These are phyloP conservation scores for Aspergillus steynii DNA, from an alignment of 495 filamentous ascomycete genomes.

Conservation along the genomic window DNA sequence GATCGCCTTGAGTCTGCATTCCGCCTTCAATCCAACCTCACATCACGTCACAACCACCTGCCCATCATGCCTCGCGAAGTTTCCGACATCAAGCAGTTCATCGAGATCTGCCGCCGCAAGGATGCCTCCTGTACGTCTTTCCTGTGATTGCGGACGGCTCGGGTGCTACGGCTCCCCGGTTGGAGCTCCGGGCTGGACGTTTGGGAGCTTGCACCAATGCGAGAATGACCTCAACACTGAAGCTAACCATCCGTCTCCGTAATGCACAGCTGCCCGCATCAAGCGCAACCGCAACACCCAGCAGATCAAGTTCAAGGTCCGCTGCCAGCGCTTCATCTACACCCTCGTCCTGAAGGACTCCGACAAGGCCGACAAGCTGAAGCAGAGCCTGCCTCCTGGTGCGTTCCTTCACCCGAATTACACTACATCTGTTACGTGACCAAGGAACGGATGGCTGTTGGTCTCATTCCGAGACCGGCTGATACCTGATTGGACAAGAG, in stretches of 20 bases:
- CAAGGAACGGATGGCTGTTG: neutral
- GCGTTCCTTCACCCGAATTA: conserved; percentile 40
- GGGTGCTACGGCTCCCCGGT: conserved; percentile 1
- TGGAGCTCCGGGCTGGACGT: conserved; percentile 5
- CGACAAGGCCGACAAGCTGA: conserved; percentile 99
- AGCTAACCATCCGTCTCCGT: conserved; percentile 15
- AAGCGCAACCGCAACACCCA: conserved; percentile 87
- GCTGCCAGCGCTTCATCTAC: conserved; percentile 92
- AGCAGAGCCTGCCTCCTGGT: conserved; percentile 97
- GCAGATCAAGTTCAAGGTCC: conserved; percentile 99
- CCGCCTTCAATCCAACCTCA: conserved; percentile 12
- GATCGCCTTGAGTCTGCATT: conserved; percentile 15
- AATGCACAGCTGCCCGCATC: conserved; percentile 91
- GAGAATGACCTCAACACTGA: conserved; percentile 1
- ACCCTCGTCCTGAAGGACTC: conserved; percentile 95
- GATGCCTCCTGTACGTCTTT: conserved; percentile 87
- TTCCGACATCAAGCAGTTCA: conserved; percentile 99
- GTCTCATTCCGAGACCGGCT: neutral
- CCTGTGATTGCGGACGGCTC: neutral
- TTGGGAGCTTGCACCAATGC: neutral
- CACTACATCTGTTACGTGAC: neutral
- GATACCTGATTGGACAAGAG: neutral
- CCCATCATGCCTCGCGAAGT: conserved; percentile 93
- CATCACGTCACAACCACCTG: conserved; percentile 18
- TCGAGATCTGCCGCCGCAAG: conserved; percentile 99